Conservation (phyloP, 345 rosid genomes). For the Psidium guajava region DNA sequence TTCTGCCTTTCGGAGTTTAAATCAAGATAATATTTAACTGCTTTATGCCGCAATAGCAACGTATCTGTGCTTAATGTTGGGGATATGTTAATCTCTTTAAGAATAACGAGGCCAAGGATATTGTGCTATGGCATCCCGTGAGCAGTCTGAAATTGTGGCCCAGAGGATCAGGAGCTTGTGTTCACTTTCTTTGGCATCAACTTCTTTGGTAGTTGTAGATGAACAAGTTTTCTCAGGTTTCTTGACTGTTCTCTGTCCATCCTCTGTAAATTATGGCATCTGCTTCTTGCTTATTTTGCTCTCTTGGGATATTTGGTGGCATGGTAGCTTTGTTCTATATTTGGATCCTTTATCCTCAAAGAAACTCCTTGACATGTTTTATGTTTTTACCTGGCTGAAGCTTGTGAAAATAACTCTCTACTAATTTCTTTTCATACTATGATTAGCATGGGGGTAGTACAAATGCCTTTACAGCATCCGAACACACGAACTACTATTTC, state of each 20-base stretch:
- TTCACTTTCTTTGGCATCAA: neutral
- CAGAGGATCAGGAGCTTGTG: neutral
- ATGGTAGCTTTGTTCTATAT: neutral
- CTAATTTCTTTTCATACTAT: neutral
- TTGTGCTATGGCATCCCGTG: neutral
- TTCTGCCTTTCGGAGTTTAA: neutral
- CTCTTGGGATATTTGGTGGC: neutral
- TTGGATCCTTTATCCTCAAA: neutral
- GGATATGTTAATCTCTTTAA: neutral
- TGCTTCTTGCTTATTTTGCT: neutral
- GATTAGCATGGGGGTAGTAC: conserved; percentile 82
- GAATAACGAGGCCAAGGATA: neutral
- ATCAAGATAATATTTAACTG: neutral
- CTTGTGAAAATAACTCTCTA: neutral
- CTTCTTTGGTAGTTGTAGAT: neutral
- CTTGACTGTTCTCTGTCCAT: neutral
- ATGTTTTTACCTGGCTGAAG: neutral
- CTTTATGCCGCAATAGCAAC: neutral
- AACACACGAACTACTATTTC: conserved; percentile 64
- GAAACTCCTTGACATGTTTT: neutral
- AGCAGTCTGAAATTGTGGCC: neutral
- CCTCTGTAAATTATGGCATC: neutral
- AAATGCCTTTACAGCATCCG: conserved; percentile 76
- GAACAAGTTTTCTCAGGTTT: neutral
- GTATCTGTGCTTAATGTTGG: neutral